Conservation (phyloP, 306 rosid genomes). For the Vachellia collinsii region DNA sequence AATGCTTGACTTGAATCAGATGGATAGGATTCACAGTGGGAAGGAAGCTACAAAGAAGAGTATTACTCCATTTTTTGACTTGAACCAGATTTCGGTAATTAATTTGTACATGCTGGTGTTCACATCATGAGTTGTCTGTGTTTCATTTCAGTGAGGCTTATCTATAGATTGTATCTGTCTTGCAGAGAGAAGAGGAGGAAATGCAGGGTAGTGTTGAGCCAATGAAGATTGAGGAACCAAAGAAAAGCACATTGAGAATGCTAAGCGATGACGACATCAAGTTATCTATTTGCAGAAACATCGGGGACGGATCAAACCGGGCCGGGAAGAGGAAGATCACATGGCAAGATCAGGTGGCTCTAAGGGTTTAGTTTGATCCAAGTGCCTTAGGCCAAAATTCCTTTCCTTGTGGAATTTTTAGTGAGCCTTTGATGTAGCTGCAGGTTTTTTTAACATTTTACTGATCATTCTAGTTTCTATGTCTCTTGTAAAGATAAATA, state of each 20-base stretch:
- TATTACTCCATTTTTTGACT: conserved; percentile 69
- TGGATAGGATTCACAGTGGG: conserved; percentile 62
- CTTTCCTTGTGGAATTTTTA: conserved; percentile 37
- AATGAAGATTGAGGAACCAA: conserved; percentile 64
- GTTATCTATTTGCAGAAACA: conserved; percentile 73
- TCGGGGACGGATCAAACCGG: conserved; percentile 75
- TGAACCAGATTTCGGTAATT: conserved; percentile 96
- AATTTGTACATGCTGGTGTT: conserved; percentile 1
- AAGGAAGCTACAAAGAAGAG: conserved; percentile 69
- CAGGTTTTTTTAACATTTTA: conserved; percentile 27
- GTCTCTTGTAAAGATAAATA: conserved; percentile 59
- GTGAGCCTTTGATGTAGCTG: conserved; percentile 40
- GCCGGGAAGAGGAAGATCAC: conserved; percentile 93
- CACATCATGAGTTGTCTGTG: conserved; percentile 11
- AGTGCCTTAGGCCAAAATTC: conserved; percentile 32
- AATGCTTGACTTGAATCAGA: conserved; percentile 61
- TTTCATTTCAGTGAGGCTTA: conserved; percentile 24
- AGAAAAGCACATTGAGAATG: conserved; percentile 62
- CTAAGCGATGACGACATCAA: conserved; percentile 66
- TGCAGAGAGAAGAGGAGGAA: conserved; percentile 93
- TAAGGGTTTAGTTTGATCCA: conserved; percentile 84
- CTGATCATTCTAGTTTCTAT: conserved; percentile 37
- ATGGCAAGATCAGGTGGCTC: conserved; percentile 97
- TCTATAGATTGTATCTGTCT: conserved; percentile 11
- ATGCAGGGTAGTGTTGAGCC: conserved; percentile 59